Conservation (phyloP, 75 land plant species). For the Isoetes taiwanensis region DNA sequence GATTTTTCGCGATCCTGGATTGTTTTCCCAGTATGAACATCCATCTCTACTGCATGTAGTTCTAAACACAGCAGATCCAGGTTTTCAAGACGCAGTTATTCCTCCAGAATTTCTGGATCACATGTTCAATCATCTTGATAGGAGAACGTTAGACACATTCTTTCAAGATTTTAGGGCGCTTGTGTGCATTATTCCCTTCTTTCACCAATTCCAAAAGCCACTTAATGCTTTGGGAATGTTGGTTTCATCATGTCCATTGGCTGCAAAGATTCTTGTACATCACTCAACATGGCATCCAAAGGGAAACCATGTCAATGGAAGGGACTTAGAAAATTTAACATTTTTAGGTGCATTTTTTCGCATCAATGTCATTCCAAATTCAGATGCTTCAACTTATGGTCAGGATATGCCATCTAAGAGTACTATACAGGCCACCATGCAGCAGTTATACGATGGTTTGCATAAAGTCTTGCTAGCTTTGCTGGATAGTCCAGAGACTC, state of each 20-base stretch:
- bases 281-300: constrained; percentile 74
- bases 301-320: constrained; percentile 41
- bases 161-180: constrained; percentile 48
- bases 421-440: constrained; percentile 68
- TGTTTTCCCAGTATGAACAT: too few relatives aligned
- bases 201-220: constrained; percentile 75
- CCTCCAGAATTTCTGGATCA: constrained; percentile 79
- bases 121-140: constrained; percentile 51
- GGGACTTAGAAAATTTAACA: constrained; percentile 58
- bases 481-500: constrained; percentile 48
- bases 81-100: not conserved
- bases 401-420: constrained; percentile 74
- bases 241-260: constrained; percentile 40
- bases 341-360: constrained; percentile 88
- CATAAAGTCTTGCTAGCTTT: constrained; percentile 45
- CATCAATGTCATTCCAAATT: constrained; percentile 88
- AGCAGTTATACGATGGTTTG: constrained; percentile 72
- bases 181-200: constrained; percentile 49
- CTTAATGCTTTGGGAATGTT: constrained; percentile 42
- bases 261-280: constrained; percentile 55
- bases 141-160: constrained; percentile 34
- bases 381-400: constrained; percentile 65
- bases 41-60: constrained; percentile 28
- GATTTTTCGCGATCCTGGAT: constrained; percentile 23
- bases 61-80: constrained; percentile 30